These are phyloP conservation scores for Tolypocladium album DNA, from an alignment of 2,329 filamentous ascomycete genomes.

Conservation along the genomic window DNA sequence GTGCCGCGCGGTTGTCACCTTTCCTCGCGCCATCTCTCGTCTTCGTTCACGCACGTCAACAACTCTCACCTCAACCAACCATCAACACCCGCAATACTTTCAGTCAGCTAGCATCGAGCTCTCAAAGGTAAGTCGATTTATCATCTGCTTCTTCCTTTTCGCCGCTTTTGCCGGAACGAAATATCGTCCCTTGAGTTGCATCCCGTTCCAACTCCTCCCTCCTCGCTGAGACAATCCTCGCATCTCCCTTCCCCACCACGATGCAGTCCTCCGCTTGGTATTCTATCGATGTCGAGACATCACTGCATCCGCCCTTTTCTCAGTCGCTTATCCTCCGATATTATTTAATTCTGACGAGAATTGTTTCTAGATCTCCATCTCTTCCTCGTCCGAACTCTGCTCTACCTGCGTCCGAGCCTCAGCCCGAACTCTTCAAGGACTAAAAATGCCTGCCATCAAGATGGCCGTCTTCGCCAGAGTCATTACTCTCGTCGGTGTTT, in stretches of 20 bases:
- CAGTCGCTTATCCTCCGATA: neutral
- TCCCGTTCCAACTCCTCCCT: slow-evolving; percentile 1
- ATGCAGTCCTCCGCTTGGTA: neutral
- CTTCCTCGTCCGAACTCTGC: neutral
- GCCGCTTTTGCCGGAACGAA: neutral
- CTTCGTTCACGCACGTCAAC: neutral
- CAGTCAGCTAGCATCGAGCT: neutral
- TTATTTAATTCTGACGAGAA: neutral
- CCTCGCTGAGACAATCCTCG: neutral
- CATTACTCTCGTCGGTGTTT: slow-evolving; percentile 11
- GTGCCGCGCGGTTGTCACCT: neutral
- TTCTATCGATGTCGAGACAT: neutral
- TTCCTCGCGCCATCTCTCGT: neutral
- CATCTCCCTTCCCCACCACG: neutral
- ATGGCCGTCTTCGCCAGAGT: slow-evolving; percentile 13
- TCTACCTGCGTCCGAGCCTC: neutral
- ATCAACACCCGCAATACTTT: neutral
- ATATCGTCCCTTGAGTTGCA: slow-evolving; percentile 1
- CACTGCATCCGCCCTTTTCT: neutral
- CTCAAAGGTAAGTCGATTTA: neutral
- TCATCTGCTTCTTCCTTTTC: neutral
- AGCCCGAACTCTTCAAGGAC: neutral
- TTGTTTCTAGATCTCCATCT: neutral
- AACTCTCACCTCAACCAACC: neutral
- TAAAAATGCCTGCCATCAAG: slow-evolving; percentile 17